Evolutionary conservation across 1,284 basidiomycete genomes (phyloP), one percentile per base, ranked within the genome.

Genomic region (Binderoboletus segoi): DNA sequence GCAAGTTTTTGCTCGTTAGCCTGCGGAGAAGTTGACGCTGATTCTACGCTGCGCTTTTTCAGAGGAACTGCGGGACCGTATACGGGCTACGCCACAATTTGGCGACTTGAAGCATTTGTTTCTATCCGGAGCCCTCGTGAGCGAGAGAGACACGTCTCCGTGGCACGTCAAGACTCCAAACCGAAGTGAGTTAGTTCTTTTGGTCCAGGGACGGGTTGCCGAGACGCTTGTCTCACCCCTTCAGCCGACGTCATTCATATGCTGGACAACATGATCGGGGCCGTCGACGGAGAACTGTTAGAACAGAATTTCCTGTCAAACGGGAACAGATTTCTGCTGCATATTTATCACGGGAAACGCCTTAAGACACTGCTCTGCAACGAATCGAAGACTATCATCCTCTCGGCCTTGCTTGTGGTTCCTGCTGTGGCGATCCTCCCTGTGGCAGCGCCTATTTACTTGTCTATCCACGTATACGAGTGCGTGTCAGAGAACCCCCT

Each of bases 211-310:
- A 35, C 13, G 16, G 13, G 33, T n/a, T 12, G 15, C 18, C 28
- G 30, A 41, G 2, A 12, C 30, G 33, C 13, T 42, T 20, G 3
- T 4, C n/a, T 41, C 13, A 40, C 18, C 16, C 20, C n/a, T 18
- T 23, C n/a, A 68, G 70, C 41, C 3, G 63, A 68, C 23, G 58
- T 68, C 30, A 40, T 56, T 8, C 35, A 48, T 4, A 62, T 59
- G 56, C 51, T 72, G 1, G 64, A 68, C 23, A 71, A 66, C 44
- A 53, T 72, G 67, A 62, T 68, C 51, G 58, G 54, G 21, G 51
- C 59, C 0, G 33, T 69, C 26, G 67, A 68, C 12, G 63, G 45
- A 21, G 67, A 67, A 21, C 18, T 66, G 4, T 60, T 44, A 1
- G 60, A 63, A 38, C 64, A 70, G 3, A 57, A 57, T 23, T 54